Conservation (phyloP, 2,329 filamentous ascomycete genomes). For the Cordyceps javanica region DNA sequence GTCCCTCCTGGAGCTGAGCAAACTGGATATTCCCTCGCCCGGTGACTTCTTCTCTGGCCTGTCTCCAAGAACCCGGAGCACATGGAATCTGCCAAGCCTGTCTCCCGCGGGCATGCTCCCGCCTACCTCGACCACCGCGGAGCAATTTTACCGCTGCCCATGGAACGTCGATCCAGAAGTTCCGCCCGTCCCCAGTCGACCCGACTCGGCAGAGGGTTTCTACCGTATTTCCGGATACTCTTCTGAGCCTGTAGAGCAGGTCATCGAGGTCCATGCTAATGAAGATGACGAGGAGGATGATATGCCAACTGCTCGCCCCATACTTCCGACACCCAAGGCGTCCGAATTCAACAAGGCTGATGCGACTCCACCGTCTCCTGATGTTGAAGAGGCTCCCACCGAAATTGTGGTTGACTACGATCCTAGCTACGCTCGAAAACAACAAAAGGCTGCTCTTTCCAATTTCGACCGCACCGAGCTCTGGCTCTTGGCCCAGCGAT, state of each 20-base stretch:
- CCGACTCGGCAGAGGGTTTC: constrained; percentile 33
- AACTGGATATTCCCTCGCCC: constrained; percentile 83
- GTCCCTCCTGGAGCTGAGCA: constrained; percentile 67
- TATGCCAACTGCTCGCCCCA: constrained; percentile 60
- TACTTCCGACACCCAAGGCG: constrained; percentile 26
- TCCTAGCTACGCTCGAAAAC: constrained; percentile 66
- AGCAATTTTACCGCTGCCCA: constrained; percentile 82
- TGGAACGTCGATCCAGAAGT: constrained; percentile 52
- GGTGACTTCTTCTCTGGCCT: constrained; percentile 87
- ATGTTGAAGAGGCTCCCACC: constrained; percentile 51
- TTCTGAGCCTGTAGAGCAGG: constrained; percentile 55
- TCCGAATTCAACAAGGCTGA: constrained; percentile 25
- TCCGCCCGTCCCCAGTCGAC: constrained; percentile 29
- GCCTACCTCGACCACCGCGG: constrained; percentile 84
- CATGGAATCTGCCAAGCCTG: constrained; percentile 64
- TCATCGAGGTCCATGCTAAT: constrained; percentile 52
- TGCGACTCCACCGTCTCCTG: constrained; percentile 34
- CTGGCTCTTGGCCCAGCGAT: constrained; percentile 78
- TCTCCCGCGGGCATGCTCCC: constrained; percentile 50
- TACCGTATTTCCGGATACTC: constrained; percentile 33
- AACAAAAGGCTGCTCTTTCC: constrained; percentile 62
- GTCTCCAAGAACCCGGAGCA: constrained; percentile 66
- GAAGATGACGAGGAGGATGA: constrained; percentile 48
- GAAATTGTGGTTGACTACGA: constrained; percentile 68
- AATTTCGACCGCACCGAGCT: constrained; percentile 78